Percentiles rank a stretch among this genome's conserved stretches.
Evolutionary conservation across 345 rosid species (phyloP).

Genomic region (Salix exigua): DNA sequence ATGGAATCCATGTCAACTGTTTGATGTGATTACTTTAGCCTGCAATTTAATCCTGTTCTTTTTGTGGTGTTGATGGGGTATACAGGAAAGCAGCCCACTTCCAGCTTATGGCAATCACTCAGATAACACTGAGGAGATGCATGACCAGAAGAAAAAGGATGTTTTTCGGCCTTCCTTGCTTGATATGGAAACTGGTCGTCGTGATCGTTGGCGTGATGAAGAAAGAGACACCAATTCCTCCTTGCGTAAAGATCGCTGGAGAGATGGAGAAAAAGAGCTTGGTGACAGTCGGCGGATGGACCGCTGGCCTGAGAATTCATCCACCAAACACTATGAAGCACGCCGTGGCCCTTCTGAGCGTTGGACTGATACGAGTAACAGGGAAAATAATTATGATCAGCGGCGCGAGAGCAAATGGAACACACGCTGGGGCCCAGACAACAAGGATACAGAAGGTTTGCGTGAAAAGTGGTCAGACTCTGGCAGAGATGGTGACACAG

Average conservation of each 20-base stretch:
- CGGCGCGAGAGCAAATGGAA: conserved; percentile 98
- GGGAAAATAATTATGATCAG: conserved; percentile 69
- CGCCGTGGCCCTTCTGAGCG: conserved; percentile 76
- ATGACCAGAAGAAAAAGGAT: conserved; percentile 73
- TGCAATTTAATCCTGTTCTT: not conserved
- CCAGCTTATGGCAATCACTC: conserved; percentile 35
- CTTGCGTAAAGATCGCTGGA: conserved; percentile 70
- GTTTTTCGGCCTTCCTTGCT: conserved; percentile 77
- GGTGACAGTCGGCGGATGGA: conserved; percentile 63
- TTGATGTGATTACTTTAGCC: not conserved
- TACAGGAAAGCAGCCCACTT: conserved; percentile 52
- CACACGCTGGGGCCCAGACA: conserved; percentile 94
- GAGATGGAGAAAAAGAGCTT: conserved; percentile 74
- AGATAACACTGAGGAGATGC: conserved; percentile 54
- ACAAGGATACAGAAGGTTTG: conserved; percentile 50
- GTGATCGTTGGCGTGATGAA: conserved; percentile 94
- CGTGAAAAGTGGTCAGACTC: conserved; percentile 60
- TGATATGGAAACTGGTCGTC: conserved; percentile 70
- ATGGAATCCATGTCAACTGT: not conserved
- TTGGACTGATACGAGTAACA: conserved; percentile 72
- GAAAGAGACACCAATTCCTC: conserved; percentile 80
- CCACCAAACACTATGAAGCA: conserved; percentile 54
- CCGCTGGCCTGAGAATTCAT: conserved; percentile 72
- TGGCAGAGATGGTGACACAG: conserved; percentile 63
- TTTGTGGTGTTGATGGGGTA: not conserved